Conservation (phyloP, 192 early-diverging fungal species). For the Powellomyces hirtus region DNA sequence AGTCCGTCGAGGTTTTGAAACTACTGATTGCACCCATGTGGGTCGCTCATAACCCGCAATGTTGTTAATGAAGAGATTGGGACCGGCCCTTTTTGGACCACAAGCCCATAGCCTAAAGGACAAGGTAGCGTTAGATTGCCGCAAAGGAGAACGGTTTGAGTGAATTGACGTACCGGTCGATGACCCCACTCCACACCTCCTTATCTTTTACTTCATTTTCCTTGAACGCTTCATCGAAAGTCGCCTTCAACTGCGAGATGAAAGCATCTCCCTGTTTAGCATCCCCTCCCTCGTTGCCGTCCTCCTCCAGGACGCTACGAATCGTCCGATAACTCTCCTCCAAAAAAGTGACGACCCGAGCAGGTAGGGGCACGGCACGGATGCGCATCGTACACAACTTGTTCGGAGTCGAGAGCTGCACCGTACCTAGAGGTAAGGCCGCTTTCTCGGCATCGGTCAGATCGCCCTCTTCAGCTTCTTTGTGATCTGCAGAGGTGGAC, state of each 20-base stretch:
- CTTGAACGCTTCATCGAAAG: conserved; percentile 49
- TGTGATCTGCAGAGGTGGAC: not conserved
- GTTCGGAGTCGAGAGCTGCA: conserved; percentile 58
- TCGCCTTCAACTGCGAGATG: conserved; percentile 30
- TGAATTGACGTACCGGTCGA: too few relatives aligned
- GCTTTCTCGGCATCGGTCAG: not conserved
- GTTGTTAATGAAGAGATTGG: conserved; percentile 75
- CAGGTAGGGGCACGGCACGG: conserved; percentile 70
- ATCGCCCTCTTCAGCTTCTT: not conserved
- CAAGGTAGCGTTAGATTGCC: too few relatives aligned
- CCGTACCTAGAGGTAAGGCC: conserved; percentile 59
- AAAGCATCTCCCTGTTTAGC: conserved; percentile 37
- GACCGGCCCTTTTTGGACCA: conserved; percentile 77
- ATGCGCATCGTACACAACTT: conserved; percentile 61
- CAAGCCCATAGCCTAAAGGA: conserved; percentile 83
- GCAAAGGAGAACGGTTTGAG: too few relatives aligned
- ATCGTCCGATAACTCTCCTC: conserved; percentile 50
- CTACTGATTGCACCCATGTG: conserved; percentile 15
- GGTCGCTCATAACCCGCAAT: conserved; percentile 46
- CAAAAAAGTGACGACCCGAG: conserved; percentile 58
- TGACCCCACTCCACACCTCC: conserved; percentile 39
- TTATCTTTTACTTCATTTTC: conserved; percentile 47
- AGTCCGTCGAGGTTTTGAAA: not conserved
- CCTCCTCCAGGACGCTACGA: conserved; percentile 53
- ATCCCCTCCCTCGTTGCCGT: conserved; percentile 21